A percentile compares a stretch with the other conserved stretches of the same genome.
Conservation (phyloP, 345 rosid species). For the Linum trigynum region DNA sequence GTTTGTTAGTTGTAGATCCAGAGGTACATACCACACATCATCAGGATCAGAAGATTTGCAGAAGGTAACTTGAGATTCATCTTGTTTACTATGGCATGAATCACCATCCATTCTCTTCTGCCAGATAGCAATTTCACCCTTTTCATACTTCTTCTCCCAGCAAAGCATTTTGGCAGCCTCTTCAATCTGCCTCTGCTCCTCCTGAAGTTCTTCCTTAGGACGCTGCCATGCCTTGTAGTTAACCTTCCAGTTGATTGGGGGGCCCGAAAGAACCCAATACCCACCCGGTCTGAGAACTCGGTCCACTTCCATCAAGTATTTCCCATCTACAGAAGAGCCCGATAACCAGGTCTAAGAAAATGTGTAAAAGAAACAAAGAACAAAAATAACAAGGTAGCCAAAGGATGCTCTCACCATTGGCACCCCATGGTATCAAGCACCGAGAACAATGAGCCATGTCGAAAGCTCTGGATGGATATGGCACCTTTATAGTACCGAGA, state of each 20-base stretch:
- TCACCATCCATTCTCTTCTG: conserved; percentile 63
- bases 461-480: conserved; percentile 85
- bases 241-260: conserved; percentile 89
- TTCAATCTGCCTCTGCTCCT: conserved; percentile 83
- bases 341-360: conserved; percentile 5
- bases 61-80: conserved; percentile 52
- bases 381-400: background rate
- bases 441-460: conserved; percentile 99
- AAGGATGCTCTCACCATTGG: conserved; percentile 52
- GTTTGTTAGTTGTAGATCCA: background rate
- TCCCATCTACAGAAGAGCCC: conserved; percentile 57
- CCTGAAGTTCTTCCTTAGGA: conserved; percentile 80
- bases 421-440: conserved; percentile 96
- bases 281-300: conserved; percentile 98
- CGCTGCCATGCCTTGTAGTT: conserved; percentile 94
- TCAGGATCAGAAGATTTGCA: conserved; percentile 64
- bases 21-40: conserved; percentile 74
- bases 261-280: conserved; percentile 95
- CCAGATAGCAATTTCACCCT: conserved; percentile 93
- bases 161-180: conserved; percentile 80
- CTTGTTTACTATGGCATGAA: conserved; percentile 50
- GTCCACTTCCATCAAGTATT: conserved; percentile 88
- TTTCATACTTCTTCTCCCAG: conserved; percentile 90
- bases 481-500: conserved; percentile 84
- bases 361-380: background rate